Conservation (phyloP, 768 basidiomycete genomes). For the Suillus fuscotomentosus region DNA sequence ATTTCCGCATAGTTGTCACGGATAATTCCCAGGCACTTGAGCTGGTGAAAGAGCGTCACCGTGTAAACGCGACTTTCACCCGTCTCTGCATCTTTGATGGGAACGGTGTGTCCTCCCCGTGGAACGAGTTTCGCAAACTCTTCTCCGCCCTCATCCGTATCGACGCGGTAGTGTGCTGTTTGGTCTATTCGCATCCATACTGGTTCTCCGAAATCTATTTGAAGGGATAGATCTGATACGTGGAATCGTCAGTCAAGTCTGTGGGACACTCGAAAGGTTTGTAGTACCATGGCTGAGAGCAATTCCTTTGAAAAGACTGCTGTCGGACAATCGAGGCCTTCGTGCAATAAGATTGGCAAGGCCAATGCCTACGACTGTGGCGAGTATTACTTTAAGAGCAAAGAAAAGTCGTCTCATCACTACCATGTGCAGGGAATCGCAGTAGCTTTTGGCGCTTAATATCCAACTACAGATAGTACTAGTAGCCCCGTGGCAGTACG, state of each 20-base stretch:
- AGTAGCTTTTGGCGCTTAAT: not conserved
- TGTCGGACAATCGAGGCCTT: not conserved
- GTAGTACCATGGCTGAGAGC: not conserved
- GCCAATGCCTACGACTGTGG: not conserved
- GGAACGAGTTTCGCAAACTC: conserved; percentile 33
- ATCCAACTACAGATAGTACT: not conserved
- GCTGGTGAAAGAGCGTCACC: conserved; percentile 39
- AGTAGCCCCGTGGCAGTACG: not conserved
- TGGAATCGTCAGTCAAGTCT: not conserved
- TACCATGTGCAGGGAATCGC: not conserved
- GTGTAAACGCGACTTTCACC: conserved; percentile 26
- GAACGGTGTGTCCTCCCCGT: conserved; percentile 28
- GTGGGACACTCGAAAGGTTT: not conserved
- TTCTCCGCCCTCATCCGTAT: conserved; percentile 11
- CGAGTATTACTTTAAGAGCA: not conserved
- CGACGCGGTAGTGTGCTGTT: conserved; percentile 20
- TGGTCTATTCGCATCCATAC: conserved; percentile 25
- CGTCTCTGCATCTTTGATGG: conserved; percentile 16
- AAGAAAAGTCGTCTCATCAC: not conserved
- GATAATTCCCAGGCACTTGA: conserved; percentile 38
- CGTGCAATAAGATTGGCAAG: not conserved
- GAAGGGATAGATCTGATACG: conserved; percentile 8
- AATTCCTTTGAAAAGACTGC: not conserved
- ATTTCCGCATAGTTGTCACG: conserved; percentile 20
- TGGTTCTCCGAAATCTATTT: conserved; percentile 10